Percentiles rank a stretch among this genome's conserved stretches.
phyloP scores from a whole-genome alignment of 306 rosid genomes.

The Casuarina equisetifolia region DNA sequence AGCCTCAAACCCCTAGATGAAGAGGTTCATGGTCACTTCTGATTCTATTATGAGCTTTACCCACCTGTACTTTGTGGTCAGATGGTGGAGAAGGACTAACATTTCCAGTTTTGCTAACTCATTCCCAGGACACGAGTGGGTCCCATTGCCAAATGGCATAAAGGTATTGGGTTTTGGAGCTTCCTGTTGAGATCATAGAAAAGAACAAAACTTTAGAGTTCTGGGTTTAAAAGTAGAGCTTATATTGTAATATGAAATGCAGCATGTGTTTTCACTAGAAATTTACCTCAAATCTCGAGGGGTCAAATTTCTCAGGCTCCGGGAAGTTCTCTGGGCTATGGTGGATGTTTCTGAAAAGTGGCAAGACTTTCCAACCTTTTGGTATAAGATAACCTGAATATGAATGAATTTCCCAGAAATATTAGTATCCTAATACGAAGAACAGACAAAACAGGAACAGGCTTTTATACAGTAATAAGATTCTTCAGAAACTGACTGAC shows the following conservation, averaged over 20 bases:
- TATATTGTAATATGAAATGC: too few relatives aligned
- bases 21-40: neutral
- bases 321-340: conserved; percentile 78
- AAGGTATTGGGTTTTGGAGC: conserved; percentile 87
- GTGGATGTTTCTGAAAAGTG: conserved; percentile 92
- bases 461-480: neutral
- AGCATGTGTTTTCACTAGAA: neutral
- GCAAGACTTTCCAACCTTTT: conserved; percentile 97
- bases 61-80: conserved; percentile 91
- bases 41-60: conserved; percentile 23
- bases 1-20: neutral
- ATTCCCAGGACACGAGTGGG: conserved; percentile 94
- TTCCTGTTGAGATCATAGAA: conserved; percentile 43
- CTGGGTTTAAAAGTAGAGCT: neutral
- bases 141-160: conserved; percentile 97
- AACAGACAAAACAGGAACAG: neutral
- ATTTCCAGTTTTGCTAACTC: conserved; percentile 94
- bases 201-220: neutral
- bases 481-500: conserved; percentile 36
- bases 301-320: conserved; percentile 84
- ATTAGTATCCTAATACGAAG: conserved; percentile 2
- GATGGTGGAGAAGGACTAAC: conserved; percentile 79
- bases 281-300: conserved; percentile 92
- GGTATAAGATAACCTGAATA: conserved; percentile 79
- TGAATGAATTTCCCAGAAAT: conserved; percentile 10